Conservation (phyloP, 2,329 filamentous ascomycete species). For the Aspergillus sp. region DNA sequence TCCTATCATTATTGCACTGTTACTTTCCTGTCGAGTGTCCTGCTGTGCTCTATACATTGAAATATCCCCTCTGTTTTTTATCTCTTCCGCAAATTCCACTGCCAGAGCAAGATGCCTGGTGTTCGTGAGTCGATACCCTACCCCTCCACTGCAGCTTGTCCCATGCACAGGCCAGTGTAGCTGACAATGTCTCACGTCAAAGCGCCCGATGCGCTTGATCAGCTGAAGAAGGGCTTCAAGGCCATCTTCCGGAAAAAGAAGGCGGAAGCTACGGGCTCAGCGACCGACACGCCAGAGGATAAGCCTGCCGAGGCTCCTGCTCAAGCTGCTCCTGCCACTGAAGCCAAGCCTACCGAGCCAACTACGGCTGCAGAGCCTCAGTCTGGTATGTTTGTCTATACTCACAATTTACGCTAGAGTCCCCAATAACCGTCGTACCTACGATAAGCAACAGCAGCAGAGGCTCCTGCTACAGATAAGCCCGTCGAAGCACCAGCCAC, state of each 20-base stretch:
- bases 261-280: constrained; percentile 18
- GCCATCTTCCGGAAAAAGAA: constrained; percentile 34
- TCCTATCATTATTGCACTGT: not conserved
- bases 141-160: not conserved
- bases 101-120: constrained; percentile 30
- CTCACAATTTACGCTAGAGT: not conserved
- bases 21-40: not conserved
- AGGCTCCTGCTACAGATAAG: constrained; percentile 12
- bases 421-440: not conserved
- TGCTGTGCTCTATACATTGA: not conserved
- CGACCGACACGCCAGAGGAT: constrained; percentile 14
- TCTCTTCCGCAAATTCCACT: not conserved
- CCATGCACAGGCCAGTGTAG: not conserved
- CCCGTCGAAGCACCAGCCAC: constrained; percentile 9
- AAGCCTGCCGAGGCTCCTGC: constrained; percentile 11
- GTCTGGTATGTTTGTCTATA: constrained; percentile 15
- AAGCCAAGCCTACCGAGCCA: constrained; percentile 12
- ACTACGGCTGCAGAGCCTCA: constrained; percentile 14
- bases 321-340: constrained; percentile 9
- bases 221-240: constrained; percentile 36
- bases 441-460: not conserved
- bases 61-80: not conserved
- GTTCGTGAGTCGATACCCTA: constrained; percentile 28
- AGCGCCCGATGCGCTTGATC: constrained; percentile 33
- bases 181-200: not conserved